Base-by-base conservation (phyloP, 495 filamentous ascomycete genomes). In the Penicillium chermesinum region DNA sequence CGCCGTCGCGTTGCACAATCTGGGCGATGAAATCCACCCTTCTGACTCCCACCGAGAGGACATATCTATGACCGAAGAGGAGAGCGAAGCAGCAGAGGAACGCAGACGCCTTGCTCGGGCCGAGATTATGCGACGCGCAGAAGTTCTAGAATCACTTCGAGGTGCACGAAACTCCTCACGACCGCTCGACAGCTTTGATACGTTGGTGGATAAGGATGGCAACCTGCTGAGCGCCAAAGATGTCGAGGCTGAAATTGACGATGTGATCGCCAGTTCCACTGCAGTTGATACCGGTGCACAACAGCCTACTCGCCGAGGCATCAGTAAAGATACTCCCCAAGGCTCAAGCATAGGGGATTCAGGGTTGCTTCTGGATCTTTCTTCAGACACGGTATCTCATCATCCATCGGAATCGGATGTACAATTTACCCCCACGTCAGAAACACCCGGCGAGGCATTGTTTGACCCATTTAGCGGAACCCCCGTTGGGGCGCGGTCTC, bases 11-110 rank as follows among this genome's bases (percentile, higher is more conserved):
- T 67, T 95, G 19, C 85, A 91, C 58, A 77, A 77, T 34, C 77
- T 91, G 1, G 88, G 86, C 43, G 88, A 91, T 60, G 86, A 83
- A 48, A 76, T 90, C 44, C 79, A 83, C 48, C 84, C 87, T 16
- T 57, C 57, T 20, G 57, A 64, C n/a, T 35, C 50, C 4, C 46
- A 37, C 7, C 54, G 55, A 30, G 65, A 77, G 40, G 74, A 78
- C 36, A 70, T 72, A 7, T 76, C 75, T n/a, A 74, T 75, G 55
- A 74, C 72, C 12, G 78, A 79, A 55, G 76, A 85, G 19, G 51
- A 71, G 9, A 77, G 73, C 7, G 73, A 84, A 14, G 83, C 84
- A 14, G 87, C 85, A 37, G 83, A 84, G 48, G 85, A 88, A 49
- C 81, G 84, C 44, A 73, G 82, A 48, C 78, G 83, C 27, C 70